phyloP scores from a whole-genome alignment of 345 rosid genomes.

The Crucihimalaya himalaica region DNA sequence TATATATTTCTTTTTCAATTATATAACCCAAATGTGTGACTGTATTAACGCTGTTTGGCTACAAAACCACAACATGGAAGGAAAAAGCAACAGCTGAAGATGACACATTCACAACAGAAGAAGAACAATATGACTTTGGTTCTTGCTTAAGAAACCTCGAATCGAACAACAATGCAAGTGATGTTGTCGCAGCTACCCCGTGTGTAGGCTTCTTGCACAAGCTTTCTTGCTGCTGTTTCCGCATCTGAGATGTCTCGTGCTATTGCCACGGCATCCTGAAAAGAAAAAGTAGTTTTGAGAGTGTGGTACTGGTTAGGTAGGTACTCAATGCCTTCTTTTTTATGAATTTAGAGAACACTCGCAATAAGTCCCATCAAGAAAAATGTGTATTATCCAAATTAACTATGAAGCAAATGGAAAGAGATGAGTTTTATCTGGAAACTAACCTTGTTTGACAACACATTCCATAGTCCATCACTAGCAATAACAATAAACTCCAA shows the following conservation, averaged over 20 bases:
- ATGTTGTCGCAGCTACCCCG: constrained; percentile 96
- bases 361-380: not conserved
- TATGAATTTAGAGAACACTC: constrained; percentile 1
- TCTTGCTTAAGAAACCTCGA: constrained; percentile 34
- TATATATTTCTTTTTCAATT: constrained; percentile 4
- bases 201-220: constrained; percentile 80
- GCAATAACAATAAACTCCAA: constrained; percentile 97
- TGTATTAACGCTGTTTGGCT: not conserved
- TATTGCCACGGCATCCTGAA: constrained; percentile 85
- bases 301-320: not conserved
- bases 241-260: constrained; percentile 68
- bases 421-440: not conserved
- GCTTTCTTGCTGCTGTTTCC: constrained; percentile 79
- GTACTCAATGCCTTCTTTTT: not conserved
- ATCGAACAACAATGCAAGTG: constrained; percentile 88
- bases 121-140: not conserved
- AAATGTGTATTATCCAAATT: too few relatives aligned
- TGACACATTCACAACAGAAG: not conserved
- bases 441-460: constrained; percentile 72
- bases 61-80: constrained; percentile 1
- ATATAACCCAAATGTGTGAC: not conserved
- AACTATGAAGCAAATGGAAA: too few relatives aligned
- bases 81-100: not conserved
- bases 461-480: constrained; percentile 98
- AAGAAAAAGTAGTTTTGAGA: not conserved